Base-by-base conservation (phyloP, 768 basidiomycete genomes). In the Amanita fuliginea region DNA sequence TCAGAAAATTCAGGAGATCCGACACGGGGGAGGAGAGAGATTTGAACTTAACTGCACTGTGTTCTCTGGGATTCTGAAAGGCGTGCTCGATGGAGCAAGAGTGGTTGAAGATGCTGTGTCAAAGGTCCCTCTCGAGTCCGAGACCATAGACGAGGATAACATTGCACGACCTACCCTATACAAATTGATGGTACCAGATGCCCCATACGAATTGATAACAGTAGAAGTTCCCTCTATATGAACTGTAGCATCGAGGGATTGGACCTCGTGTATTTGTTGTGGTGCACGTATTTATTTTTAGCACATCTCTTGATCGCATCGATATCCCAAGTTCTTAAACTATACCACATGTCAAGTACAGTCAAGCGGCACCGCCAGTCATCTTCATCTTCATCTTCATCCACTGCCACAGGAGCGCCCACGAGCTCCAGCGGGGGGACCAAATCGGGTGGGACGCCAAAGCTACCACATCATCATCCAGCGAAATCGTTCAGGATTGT, bases 331-430 rank as follows among this genome's bases (percentile, higher is more conserved):
- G 35, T 8, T 36, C 6, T 36, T 1, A n/a, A 2, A n/a, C 28
- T 16, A 21, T 22, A 21, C 14, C 14, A n/a, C n/a, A 47, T 47
- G 46, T 47, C 46, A 36, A 37, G 22, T 36, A 58, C 59, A 26
- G 56, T 54, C 46, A 69, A 71, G 60, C 64, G 70, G 28, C 66
- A 67, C 42, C 62, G 68, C 10, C 61, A 66, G 4, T 64, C 66
- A 39, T 71, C 67, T 7, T 63, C 63, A 22, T 64, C 66, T 11
- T 66, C 67, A 7, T 64, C 62, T 8, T 64, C 69, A 26, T 61
- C 49, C 18, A 50, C 49, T 24, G 41, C 49, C 4, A 50, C 69
- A 2, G 57, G 62, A 26, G 59, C 64, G 30, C 60, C 62, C n/a
- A 62, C 64, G 22, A 64, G 63, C 36, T 67, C 67, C 51, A 51